Percentiles rank a stretch among this genome's conserved stretches.
Evolutionary conservation across 2,329 filamentous ascomycete species (phyloP).

Genomic region (Pyrenochaeta sp.): DNA sequence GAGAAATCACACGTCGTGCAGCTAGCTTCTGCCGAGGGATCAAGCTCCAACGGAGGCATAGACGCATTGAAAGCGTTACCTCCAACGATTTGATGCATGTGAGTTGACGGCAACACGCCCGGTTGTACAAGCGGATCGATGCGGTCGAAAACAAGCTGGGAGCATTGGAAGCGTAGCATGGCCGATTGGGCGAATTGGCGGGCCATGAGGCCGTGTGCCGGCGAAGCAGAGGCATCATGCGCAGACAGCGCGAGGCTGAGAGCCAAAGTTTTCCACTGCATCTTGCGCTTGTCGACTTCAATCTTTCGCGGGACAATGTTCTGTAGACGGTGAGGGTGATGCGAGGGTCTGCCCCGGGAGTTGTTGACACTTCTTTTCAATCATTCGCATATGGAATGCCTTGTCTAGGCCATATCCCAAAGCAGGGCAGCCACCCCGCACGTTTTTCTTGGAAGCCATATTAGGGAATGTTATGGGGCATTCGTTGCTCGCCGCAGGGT

Average conservation of each 20-base stretch:
- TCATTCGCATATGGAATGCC: neutral
- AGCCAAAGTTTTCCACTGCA: conserved; percentile 31
- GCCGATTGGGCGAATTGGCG: conserved; percentile 34
- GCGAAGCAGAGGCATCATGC: conserved; percentile 25
- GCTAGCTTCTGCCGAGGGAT: conserved; percentile 24
- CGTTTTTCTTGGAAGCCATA: neutral
- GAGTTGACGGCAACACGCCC: conserved; percentile 24
- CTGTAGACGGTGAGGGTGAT: neutral
- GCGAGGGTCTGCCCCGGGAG: neutral
- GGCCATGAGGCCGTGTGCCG: conserved; percentile 26
- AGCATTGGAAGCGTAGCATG: conserved; percentile 38
- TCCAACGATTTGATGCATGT: conserved; percentile 40
- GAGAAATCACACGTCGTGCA: conserved; percentile 37
- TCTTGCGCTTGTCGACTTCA: conserved; percentile 3
- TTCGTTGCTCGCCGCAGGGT: conserved; percentile 2
- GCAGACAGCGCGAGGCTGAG: conserved; percentile 25
- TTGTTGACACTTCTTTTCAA: neutral
- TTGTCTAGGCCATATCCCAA: neutral
- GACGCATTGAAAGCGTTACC: conserved; percentile 39
- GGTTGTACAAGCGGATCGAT: conserved; percentile 36
- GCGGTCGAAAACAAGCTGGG: conserved; percentile 28
- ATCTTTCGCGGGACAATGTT: neutral
- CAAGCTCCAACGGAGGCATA: conserved; percentile 29
- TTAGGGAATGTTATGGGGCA: neutral
- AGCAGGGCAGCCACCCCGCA: neutral